Base-by-base conservation (phyloP, 1,139 yeast genomes). In the Yamadazyma pseudoaaseri region DNA sequence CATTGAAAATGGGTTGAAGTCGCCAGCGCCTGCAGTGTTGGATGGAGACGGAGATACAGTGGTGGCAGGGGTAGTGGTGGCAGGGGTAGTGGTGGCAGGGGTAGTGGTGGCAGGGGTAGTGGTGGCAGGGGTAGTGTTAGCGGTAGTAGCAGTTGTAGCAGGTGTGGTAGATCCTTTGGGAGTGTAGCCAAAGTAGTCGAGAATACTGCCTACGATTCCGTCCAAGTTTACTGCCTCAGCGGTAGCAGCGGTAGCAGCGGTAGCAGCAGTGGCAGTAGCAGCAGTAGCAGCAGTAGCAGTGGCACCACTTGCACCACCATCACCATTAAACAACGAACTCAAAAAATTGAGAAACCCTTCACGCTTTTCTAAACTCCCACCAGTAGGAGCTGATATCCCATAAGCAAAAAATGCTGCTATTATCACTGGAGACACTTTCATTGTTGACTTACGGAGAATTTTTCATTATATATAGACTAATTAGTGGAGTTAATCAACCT, bases 381-480 rank as follows among this genome's bases (percentile, higher is more conserved):
- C 16, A 2, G 47, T 45, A 6, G 48, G 39, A 8, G 44, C 45
- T 9, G 43, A 44, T 21, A 27, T 9, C 2, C 25, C 31, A 1
- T 20, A 3, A 4, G 18, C 21, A 12, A 12, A 10, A 17, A 39
- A 26, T 10, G 37, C 38, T 3, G 33, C 32, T 8, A 29, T 24
- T 7, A 34, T 26, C 26, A 40, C 30, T 15, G 35, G 31, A 3
- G 37, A 18, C 17, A 35, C 21, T 28, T 30, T 32, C 23, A 26
- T 36, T 29, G 28, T 18, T 7, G 10, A 18, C 21, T 10, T 18
- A 7, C 21, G 10, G 21, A n/a, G n/a, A n/a, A n/a, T n/a, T n/a
- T n/a, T n/a, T n/a, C n/a, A n/a, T n/a, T n/a, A n/a, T n/a, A n/a
- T n/a, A n/a, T n/a, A n/a, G n/a, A n/a, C n/a, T n/a, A n/a, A n/a